phyloP scores from a whole-genome alignment of 306 rosid species.

The Abrus pulchellus region DNA sequence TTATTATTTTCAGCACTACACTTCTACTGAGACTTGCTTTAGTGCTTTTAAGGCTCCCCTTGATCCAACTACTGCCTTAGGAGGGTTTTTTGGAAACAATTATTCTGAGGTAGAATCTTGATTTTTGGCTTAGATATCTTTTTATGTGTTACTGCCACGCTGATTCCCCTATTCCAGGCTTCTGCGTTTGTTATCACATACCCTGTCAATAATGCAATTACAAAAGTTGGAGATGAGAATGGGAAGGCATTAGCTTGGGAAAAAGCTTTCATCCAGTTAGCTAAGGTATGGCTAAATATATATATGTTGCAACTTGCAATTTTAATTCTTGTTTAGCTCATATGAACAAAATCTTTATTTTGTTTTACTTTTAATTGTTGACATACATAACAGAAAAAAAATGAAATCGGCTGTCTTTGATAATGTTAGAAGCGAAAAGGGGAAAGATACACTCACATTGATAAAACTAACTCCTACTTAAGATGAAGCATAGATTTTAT shows the following conservation, averaged over 20 bases:
- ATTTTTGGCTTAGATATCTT: constrained; percentile 37
- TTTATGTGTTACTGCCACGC: constrained; percentile 45
- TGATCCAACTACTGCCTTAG: constrained; percentile 90
- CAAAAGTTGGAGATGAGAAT: constrained; percentile 78
- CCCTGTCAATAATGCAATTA: constrained; percentile 90
- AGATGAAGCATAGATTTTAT: neutral
- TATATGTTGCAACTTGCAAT: constrained; percentile 38
- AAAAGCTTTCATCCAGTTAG: constrained; percentile 82
- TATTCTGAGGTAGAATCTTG: constrained; percentile 77
- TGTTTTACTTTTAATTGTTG: constrained; percentile 22
- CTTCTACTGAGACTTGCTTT: constrained; percentile 91
- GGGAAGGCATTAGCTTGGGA: constrained; percentile 91
- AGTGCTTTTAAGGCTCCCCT: constrained; percentile 98
- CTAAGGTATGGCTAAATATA: constrained; percentile 69
- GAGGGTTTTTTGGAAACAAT: constrained; percentile 93
- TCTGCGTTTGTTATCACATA: constrained; percentile 89
- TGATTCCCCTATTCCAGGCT: constrained; percentile 71
- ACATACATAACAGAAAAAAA: neutral
- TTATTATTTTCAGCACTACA: constrained; percentile 74
- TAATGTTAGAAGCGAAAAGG: neutral
- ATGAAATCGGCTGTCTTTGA: neutral
- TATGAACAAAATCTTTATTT: constrained; percentile 40
- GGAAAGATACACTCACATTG: neutral
- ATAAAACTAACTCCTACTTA: neutral
- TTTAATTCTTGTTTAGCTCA: constrained; percentile 33